A percentile compares a stretch with the other conserved stretches of the same genome.
phyloP scores from a whole-genome alignment of 148 eudicot species.

The Pouteria glomerata region DNA sequence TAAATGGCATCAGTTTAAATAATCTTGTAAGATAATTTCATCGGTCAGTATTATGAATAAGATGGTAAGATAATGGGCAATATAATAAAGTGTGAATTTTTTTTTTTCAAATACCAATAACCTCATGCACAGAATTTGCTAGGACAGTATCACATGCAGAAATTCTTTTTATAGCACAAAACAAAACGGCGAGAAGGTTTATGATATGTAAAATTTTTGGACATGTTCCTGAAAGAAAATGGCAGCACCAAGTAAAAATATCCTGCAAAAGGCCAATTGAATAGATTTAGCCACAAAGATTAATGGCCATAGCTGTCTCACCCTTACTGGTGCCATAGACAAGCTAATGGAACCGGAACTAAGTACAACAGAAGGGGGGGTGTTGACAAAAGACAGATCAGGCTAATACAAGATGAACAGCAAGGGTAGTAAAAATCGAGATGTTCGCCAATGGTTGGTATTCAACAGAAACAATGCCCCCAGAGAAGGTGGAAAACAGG shows the following conservation, averaged over 20 bases:
- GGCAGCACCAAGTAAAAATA: neutral
- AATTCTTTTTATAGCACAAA: neutral
- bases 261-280: neutral
- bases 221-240: neutral
- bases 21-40: neutral
- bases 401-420: too few relatives aligned
- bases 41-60: neutral
- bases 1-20: neutral
- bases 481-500: neutral
- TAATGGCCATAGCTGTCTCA: neutral
- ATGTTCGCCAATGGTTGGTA: neutral
- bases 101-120: neutral
- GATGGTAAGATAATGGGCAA: neutral
- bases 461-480: neutral
- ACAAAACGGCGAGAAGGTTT: neutral
- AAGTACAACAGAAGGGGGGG: neutral
- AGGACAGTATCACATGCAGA: neutral
- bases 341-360: too few relatives aligned
- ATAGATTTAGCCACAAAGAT: neutral
- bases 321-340: neutral
- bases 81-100: neutral
- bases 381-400: too few relatives aligned
- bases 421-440: neutral
- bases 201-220: neutral
- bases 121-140: neutral